Percentiles rank a stretch among this genome's conserved stretches.
Evolutionary conservation across 2,329 filamentous ascomycete genomes (phyloP).

Genomic region (Diaporthe capsici): DNA sequence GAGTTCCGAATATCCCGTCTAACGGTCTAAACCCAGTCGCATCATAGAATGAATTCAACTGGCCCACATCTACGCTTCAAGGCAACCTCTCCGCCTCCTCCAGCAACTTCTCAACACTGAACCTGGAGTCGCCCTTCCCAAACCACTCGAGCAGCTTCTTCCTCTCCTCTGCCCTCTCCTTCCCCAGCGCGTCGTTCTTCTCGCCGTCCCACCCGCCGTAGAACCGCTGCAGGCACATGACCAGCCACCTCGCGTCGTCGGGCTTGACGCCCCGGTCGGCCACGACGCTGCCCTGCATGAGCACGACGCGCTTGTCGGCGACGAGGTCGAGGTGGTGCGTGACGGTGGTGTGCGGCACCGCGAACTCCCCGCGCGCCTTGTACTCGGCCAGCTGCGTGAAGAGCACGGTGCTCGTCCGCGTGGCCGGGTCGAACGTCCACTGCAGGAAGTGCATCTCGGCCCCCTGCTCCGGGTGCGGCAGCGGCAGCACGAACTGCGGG

Average conservation of each 20-base stretch:
- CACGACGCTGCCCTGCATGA: slow-evolving; percentile 87
- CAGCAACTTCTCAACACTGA: slow-evolving; percentile 86
- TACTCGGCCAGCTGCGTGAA: slow-evolving; percentile 96
- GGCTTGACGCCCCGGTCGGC: slow-evolving; percentile 82
- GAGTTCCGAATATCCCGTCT: neutral
- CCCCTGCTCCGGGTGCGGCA: slow-evolving; percentile 77
- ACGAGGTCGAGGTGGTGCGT: slow-evolving; percentile 91
- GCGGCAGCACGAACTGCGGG: slow-evolving; percentile 92
- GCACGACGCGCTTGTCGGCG: slow-evolving; percentile 80
- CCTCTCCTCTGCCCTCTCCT: slow-evolving; percentile 73
- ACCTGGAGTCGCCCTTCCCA: slow-evolving; percentile 80
- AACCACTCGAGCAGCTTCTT: slow-evolving; percentile 86
- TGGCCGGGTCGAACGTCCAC: slow-evolving; percentile 86
- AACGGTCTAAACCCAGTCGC: neutral
- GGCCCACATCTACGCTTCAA: slow-evolving; percentile 47
- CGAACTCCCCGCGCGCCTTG: slow-evolving; percentile 90
- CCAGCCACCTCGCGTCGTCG: slow-evolving; percentile 88
- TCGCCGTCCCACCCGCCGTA: slow-evolving; percentile 77
- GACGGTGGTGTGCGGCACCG: slow-evolving; percentile 91
- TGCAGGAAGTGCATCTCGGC: slow-evolving; percentile 97
- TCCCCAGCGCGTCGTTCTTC: slow-evolving; percentile 55
- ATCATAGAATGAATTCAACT: neutral
- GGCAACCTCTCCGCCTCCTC: slow-evolving; percentile 89
- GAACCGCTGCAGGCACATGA: slow-evolving; percentile 95
- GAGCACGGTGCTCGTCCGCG: slow-evolving; percentile 80